Base-by-base conservation (phyloP, 257 asterid genomes). In the Solanum bulbocastanum region DNA sequence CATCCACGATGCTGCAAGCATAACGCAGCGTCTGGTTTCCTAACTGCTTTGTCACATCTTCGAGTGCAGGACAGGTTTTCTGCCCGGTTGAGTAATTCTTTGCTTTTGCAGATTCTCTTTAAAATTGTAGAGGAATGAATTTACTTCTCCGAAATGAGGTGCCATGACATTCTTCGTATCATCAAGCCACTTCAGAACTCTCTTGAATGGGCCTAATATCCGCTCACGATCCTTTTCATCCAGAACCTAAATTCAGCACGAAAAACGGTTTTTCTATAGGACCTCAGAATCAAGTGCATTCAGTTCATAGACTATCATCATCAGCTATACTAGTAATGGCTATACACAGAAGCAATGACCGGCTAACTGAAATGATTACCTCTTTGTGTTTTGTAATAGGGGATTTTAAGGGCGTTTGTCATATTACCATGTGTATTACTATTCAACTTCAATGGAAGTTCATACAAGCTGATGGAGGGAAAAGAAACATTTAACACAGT, bases 101-200 rank as follows among this genome's bases (percentile, higher is more conserved):
- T 73, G 87, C 88, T 88, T 90, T 92, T 89, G 90, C 40, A 89
- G 40, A 88, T 86, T 92, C 86, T 86, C 93, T 84, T 91, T 93
- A 23, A 20, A 90, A 87, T 75, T 86, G 86, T 81, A 89, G 91
- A 95, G 94, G 79, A 83, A 5, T 35, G 93, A 58, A 58, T 93
- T 95, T 7, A 91, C 92, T 88, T 95, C 98, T 83, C 93, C 95
- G 86, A 95, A 94, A 91, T 95, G 95, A 76, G 98, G 98, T 36
- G 83, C 73, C 0, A 90, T 91, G 74, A 93, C 98, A 37, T 89
- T 89, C 91, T 90, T 94, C 5, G 94, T 92, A 44, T 93, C 95
- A 2, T 93, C 93, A 22, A 94, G 89, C 97, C 97, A 95, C 88
- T 92, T 90, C 89, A 84, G 37, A 87, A 95, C 93, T 91, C 88